phyloP scores from a whole-genome alignment of 495 filamentous ascomycete species.

The Xylaria castorea region DNA sequence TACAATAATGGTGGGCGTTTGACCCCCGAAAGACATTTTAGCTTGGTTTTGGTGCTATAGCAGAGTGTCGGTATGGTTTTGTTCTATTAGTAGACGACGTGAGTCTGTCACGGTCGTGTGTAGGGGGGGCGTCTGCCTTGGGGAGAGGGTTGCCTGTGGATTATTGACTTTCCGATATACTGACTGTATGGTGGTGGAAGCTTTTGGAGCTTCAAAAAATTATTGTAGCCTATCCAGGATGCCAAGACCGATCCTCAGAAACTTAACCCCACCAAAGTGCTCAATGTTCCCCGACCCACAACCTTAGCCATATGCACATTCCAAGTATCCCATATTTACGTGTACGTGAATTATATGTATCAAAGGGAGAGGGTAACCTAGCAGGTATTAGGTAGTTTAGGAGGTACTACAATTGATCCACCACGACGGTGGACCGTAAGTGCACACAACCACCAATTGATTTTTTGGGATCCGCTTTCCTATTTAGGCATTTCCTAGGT shows the following conservation, averaged over 20 bases:
- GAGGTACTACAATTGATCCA: no score
- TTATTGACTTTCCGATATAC: constrained; percentile 29
- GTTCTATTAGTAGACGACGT: neutral
- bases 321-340: neutral
- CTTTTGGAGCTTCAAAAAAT: constrained; percentile 40
- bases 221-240: constrained; percentile 35
- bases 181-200: constrained; percentile 20
- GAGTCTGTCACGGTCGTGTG: constrained; percentile 2
- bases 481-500: no score
- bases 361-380: neutral
- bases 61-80: neutral
- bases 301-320: neutral
- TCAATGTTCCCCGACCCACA: neutral
- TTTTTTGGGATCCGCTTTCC: no score
- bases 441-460: no score
- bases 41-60: neutral
- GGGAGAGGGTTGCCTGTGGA: neutral
- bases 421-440: no score
- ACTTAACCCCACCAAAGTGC: neutral
- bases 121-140: neutral
- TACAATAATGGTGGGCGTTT: constrained; percentile 98
- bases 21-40: constrained; percentile 94
- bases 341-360: neutral
- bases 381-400: neutral
- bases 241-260: constrained; percentile 13